Evolutionary conservation across 805 yeast species (phyloP).

Genomic region (Pichia ethanolica): DNA sequence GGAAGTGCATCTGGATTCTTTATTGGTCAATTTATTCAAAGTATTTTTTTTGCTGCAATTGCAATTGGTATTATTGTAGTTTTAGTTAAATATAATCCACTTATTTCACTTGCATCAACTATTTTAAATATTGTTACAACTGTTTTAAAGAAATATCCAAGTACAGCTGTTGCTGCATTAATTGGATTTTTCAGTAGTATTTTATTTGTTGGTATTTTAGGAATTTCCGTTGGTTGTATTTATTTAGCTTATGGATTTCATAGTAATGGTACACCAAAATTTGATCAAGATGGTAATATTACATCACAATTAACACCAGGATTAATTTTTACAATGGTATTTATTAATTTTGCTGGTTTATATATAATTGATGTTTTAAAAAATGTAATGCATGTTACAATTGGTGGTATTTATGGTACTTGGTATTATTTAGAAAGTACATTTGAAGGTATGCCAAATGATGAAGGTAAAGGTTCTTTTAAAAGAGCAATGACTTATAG

Average conservation of each 20-base stretch:
- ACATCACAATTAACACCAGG: conserved; percentile 27
- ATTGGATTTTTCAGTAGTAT: conserved; percentile 23
- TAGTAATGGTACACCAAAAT: conserved; percentile 9
- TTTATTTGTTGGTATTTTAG: conserved; percentile 5
- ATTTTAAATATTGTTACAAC: conserved; percentile 45
- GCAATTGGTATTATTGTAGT: conserved; percentile 52
- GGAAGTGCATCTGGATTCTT: not conserved
- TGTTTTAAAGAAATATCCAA: conserved; percentile 66
- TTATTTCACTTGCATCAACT: conserved; percentile 23
- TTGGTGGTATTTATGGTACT: conserved; percentile 84
- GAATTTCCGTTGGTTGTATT: conserved; percentile 6
- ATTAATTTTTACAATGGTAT: conserved; percentile 58
- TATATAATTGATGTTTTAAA: conserved; percentile 76
- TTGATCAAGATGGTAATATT: conserved; percentile 11
- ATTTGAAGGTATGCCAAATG: conserved; percentile 55
- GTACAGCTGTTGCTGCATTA: conserved; percentile 43
- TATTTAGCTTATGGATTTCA: conserved; percentile 12
- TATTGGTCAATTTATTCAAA: not conserved
- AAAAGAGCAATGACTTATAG: conserved; percentile 72
- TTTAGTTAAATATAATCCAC: conserved; percentile 29
- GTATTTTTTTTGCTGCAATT: not conserved
- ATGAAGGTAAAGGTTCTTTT: conserved; percentile 76
- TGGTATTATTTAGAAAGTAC: conserved; percentile 71
- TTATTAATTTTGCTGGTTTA: conserved; percentile 58
- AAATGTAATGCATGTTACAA: conserved; percentile 73